A percentile compares a stretch with the other conserved stretches of the same genome.
phyloP scores from a whole-genome alignment of 768 basidiomycete species.

The Agrocybe praecox region DNA sequence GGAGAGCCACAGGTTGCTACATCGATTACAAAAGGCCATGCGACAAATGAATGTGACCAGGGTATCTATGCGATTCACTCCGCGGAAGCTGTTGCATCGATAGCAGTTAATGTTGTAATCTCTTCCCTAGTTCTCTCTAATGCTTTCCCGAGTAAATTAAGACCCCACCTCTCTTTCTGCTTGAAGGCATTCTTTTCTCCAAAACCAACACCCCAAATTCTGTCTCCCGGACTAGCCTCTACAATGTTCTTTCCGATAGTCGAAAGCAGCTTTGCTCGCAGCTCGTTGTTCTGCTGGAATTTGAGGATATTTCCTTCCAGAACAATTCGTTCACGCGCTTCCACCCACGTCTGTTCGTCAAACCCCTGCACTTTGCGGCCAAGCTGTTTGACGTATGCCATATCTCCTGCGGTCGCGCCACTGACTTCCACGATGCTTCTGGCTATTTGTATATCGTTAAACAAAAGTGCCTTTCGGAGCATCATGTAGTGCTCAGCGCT shows the following conservation, averaged over 20 bases:
- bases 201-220: conserved; percentile 68
- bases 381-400: conserved; percentile 52
- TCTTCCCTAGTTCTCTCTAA: conserved; percentile 39
- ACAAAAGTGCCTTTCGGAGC: conserved; percentile 61
- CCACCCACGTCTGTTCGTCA: conserved; percentile 49
- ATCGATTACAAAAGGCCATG: no score
- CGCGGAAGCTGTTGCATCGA: no score
- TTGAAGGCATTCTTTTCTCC: conserved; percentile 49
- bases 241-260: conserved; percentile 52
- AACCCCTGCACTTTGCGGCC: conserved; percentile 53
- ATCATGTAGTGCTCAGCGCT: conserved; percentile 73
- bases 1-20: no score
- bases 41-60: no score
- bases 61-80: no score
- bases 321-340: conserved; percentile 50
- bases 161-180: conserved; percentile 48
- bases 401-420: conserved; percentile 30
- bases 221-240: conserved; percentile 61
- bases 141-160: conserved; percentile 57
- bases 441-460: conserved; percentile 46
- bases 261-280: conserved; percentile 41
- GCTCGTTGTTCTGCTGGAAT: conserved; percentile 49
- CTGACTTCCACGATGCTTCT: conserved; percentile 40
- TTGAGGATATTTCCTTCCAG: conserved; percentile 55
- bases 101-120: no score